A percentile compares a stretch with the other conserved stretches of the same genome.
These are phyloP conservation scores for Pseudogymnoascus sp. DNA, from an alignment of 2,329 filamentous ascomycete genomes.

Conservation along the genomic window DNA sequence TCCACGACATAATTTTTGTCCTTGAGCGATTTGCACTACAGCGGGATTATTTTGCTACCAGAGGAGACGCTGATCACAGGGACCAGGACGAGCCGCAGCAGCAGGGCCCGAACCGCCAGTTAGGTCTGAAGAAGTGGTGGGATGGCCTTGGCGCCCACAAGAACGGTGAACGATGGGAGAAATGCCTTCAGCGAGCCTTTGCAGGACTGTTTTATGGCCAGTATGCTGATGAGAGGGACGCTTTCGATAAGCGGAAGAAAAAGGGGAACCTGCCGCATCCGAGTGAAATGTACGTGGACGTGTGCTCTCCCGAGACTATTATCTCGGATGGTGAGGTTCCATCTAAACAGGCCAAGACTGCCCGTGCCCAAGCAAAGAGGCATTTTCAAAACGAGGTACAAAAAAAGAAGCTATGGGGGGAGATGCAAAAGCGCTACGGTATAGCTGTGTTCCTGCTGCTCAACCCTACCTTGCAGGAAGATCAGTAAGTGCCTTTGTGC, in stretches of 20 bases:
- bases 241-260: neutral
- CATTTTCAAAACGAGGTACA: neutral
- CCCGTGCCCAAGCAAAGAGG: neutral
- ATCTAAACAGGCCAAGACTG: neutral
- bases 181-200: neutral
- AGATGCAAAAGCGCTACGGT: too few species aligned
- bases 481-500: too few species aligned
- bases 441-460: too few species aligned
- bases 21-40: neutral
- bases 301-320: neutral
- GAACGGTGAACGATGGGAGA: too few species aligned
- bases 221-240: neutral
- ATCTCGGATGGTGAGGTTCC: neutral
- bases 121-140: neutral
- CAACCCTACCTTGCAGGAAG: too few species aligned
- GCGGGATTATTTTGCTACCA: neutral
- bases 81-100: neutral
- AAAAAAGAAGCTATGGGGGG: neutral
- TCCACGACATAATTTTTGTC: neutral
- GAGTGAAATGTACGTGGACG: neutral
- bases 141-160: neutral
- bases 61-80: neutral
- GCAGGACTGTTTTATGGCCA: neutral
- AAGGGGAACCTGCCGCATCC: neutral
- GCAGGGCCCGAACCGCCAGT: neutral